Base-by-base conservation (phyloP, 176 grass and related monocot genomes). In the Ampelocalamus luodianensis region DNA sequence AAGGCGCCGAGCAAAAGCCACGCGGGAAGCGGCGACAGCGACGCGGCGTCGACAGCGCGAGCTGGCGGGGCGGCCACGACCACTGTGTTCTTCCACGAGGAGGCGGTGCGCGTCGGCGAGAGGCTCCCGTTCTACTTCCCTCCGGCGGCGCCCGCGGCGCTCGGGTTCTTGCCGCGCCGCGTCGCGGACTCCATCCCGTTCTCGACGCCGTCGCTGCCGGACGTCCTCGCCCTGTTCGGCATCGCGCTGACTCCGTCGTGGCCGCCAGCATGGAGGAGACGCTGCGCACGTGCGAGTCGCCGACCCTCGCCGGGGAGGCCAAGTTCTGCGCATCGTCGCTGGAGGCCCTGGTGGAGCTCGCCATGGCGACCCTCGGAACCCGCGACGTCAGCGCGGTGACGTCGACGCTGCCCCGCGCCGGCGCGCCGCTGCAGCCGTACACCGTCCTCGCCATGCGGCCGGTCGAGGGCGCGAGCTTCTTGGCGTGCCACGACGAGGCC, bases 11-110 rank as follows among this genome's bases (percentile, higher is more conserved):
- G 15, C 58, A 46, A 5, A 17, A 20, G 10, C 58, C 71, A 5
- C 3, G 72, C 72, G 1, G 48, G 29, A 66, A 37, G 29, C 14
- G 64, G 64, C 5, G 16, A 6, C 23, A 3, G 18, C 74, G 22
- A 13, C 26, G 16, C 13, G 29, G 26, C 43, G 1, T 15, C 22
- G 32, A 58, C 23, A 32, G 1, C 34, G 26, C 26, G 12, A 67
- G 17, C 32, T 38, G 55, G 56, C 34, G 18, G 13, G 5, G 65
- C 48, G 16, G 29, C 73, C 0, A 18, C 50, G n/a, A 82, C 73
- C 11, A 67, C 74, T n/a, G 79, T 90, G 32, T 90, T 90, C 80
- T 90, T 90, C 60, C 89, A 87, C 67, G 84, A 90, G 74, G 89
- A 74, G 27, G 27, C 79, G 23, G 39, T 90, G 60, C 89, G 79